Percentiles rank a stretch among this genome's conserved stretches.
These are phyloP conservation scores for Mortierella sp. DNA, from an alignment of 371 early-diverging fungal genomes.

Conservation along the genomic window DNA sequence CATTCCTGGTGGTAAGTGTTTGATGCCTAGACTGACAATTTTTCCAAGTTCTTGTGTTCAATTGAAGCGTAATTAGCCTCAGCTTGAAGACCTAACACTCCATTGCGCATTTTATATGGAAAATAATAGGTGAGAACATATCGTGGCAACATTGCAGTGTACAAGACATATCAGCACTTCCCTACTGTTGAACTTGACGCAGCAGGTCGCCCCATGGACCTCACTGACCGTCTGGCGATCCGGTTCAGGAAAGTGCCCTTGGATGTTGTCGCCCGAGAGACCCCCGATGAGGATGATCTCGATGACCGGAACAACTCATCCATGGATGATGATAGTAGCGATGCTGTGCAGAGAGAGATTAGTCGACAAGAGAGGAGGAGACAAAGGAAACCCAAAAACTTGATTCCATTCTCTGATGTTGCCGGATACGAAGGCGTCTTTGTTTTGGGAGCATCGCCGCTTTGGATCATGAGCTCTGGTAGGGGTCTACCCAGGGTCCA, in stretches of 20 bases:
- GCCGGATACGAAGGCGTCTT: constrained; percentile 90
- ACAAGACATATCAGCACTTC: constrained; percentile 73
- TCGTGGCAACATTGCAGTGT: constrained; percentile 80
- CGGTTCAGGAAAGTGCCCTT: constrained; percentile 80
- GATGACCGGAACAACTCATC: constrained; percentile 29
- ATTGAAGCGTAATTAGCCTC: not conserved
- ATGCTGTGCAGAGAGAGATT: constrained; percentile 52
- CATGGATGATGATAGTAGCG: constrained; percentile 25
- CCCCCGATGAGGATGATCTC: constrained; percentile 47
- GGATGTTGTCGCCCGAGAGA: constrained; percentile 74
- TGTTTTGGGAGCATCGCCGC: constrained; percentile 85
- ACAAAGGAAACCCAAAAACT: constrained; percentile 44
- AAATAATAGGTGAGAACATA: constrained; percentile 70
- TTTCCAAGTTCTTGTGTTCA: constrained; percentile 9
- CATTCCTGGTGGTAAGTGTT: constrained; percentile 77
- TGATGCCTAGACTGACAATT: not conserved
- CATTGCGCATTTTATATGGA: not conserved
- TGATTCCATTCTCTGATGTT: constrained; percentile 76
- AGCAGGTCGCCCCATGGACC: constrained; percentile 37
- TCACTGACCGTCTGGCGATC: constrained; percentile 72
- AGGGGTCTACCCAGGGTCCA: constrained; percentile 73
- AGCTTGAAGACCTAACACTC: no score
- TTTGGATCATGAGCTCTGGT: constrained; percentile 83
- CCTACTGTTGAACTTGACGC: constrained; percentile 50
- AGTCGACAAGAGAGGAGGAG: constrained; percentile 27